These are phyloP conservation scores for Coprinopsis strossmayeri DNA, from an alignment of 768 basidiomycete genomes.

Conservation along the genomic window DNA sequence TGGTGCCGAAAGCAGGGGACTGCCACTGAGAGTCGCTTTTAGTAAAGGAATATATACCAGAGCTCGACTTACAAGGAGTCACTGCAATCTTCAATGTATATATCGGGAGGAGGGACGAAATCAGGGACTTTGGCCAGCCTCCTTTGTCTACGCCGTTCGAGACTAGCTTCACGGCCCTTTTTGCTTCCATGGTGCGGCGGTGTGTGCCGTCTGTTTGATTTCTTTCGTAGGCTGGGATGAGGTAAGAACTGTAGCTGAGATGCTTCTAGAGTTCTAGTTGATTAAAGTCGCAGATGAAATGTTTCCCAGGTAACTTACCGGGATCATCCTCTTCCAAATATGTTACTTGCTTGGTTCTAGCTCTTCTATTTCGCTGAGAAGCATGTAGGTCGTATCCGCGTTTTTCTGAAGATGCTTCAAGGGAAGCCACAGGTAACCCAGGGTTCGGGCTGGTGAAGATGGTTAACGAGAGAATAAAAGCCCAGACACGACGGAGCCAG, in stretches of 20 bases:
- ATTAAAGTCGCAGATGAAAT: background rate
- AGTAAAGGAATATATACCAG: background rate
- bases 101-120: background rate
- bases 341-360: background rate
- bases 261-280: background rate
- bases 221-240: background rate
- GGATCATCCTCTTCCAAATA: background rate
- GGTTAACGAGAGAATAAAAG: background rate
- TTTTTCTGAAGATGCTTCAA: background rate
- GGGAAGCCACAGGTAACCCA: background rate
- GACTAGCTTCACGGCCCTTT: background rate
- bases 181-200: background rate
- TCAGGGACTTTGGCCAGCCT: background rate
- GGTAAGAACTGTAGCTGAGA: background rate
- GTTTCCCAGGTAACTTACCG: background rate
- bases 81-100: background rate
- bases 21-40: background rate
- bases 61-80: background rate
- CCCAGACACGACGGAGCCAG: slow-evolving; percentile 3
- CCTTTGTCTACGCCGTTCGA: background rate
- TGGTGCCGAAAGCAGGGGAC: background rate
- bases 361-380: too few relatives aligned
- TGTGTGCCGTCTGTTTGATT: background rate
- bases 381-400: background rate
- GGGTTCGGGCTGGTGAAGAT: slow-evolving; percentile 1